Percentiles rank a stretch among this genome's conserved stretches.
Evolutionary conservation across 164 flowering plant genomes (phyloP).

Genomic region (Malania oleifera): DNA sequence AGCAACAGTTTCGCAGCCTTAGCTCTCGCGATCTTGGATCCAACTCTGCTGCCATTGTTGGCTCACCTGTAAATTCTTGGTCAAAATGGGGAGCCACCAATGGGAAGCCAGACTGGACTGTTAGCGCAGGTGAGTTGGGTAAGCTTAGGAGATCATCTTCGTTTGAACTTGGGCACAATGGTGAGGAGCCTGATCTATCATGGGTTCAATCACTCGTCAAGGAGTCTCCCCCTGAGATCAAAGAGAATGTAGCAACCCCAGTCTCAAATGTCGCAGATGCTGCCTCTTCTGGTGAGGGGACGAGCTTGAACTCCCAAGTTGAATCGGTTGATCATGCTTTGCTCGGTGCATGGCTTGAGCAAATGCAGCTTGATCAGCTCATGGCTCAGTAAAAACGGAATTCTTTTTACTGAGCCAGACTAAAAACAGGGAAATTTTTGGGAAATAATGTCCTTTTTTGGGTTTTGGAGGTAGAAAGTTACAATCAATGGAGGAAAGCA

Average conservation of each 20-base stretch:
- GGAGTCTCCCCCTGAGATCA: conserved; percentile 75
- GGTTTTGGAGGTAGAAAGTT: conserved; percentile 16
- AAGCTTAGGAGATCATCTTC: conserved; percentile 62
- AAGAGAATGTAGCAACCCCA: conserved; percentile 34
- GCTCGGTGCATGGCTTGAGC: conserved; percentile 82
- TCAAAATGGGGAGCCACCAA: conserved; percentile 70
- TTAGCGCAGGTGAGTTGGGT: conserved; percentile 52
- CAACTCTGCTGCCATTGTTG: conserved; percentile 31
- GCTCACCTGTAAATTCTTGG: conserved; percentile 51
- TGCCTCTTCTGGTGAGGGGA: conserved; percentile 24
- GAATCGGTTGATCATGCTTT: conserved; percentile 62
- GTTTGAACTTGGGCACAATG: conserved; percentile 51
- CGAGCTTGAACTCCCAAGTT: conserved; percentile 26
- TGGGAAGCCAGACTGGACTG: conserved; percentile 72
- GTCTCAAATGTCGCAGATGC: conserved; percentile 14
- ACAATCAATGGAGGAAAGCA: conserved; percentile 13
- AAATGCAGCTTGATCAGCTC: conserved; percentile 87
- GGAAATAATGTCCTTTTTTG: conserved; percentile 22
- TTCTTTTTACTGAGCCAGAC: conserved; percentile 18
- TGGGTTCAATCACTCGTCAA: conserved; percentile 93
- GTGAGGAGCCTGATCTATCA: conserved; percentile 88
- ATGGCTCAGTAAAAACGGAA: conserved; percentile 44
- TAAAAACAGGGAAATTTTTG: conserved; percentile 20
- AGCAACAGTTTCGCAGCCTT: conserved; percentile 70
- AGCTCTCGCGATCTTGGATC: conserved; percentile 81